Base-by-base conservation (phyloP, 2,329 filamentous ascomycete species). In the Colletotrichum simmondsii region DNA sequence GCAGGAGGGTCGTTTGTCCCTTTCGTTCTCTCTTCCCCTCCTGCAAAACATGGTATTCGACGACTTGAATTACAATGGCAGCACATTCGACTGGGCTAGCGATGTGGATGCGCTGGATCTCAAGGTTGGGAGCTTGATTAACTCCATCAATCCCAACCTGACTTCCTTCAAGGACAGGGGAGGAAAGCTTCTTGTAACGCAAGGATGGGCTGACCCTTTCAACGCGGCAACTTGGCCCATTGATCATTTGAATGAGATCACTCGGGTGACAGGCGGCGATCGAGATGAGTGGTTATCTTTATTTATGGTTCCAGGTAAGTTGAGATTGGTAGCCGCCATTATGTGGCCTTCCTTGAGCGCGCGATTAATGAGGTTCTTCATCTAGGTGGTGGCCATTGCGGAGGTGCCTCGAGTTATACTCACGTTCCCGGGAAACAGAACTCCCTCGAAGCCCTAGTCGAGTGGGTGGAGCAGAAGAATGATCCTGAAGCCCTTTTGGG, bases 161-260 rank as follows among this genome's bases (percentile, higher is more conserved):
- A 72, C 69, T 19, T 49, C 69, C 0, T 69, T 64, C 42, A 59
- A 69, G 65, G n/a, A 5, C 10, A n/a, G 28, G 2, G 65, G 69
- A 0, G 69, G 53, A 4, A 72, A 72, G 5, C 28, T 64, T 22
- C 24, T 69, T 0, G 56, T 72, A 1, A 72, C 65, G 1, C 69
- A 72, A 22, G 58, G 69, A 0, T 72, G 59, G 58, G 42, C 65
- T 6, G 69, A 72, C 16, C 69, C 69, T 6, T 64, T 42, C 3
- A 72, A 64, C 26, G 69, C 69, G 3, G 65, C 65, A 8, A 69
- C 69, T 6, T 70, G 70, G 60, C 70, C 60, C 4, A 65, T 65
- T 3, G n/a, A 65, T 22, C 70, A 72, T 11, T n/a, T 65, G 5
- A 72, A 77, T 6, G 80, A 82, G 67, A 76, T 82, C 7, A 76